These are phyloP conservation scores for Saccharomyces hybrid DNA, from an alignment of 1,139 yeast species.

Conservation along the genomic window DNA sequence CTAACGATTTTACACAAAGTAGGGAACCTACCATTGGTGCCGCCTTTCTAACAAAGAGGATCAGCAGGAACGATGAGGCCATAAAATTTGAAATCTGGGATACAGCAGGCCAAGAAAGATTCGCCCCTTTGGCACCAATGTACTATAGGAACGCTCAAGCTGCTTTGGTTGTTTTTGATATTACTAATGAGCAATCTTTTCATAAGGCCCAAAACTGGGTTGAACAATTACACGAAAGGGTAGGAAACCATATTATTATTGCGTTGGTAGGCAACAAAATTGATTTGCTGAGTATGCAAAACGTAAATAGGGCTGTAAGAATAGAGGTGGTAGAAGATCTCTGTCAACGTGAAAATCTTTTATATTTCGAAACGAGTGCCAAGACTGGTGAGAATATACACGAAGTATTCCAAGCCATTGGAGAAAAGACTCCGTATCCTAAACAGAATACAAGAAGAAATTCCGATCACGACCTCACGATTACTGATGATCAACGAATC, in stretches of 20 bases:
- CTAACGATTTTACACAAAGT: slow-evolving; percentile 93
- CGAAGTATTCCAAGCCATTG: slow-evolving; percentile 86
- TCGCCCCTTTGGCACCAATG: slow-evolving; percentile 96
- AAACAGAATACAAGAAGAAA: slow-evolving; percentile 13
- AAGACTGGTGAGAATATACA: slow-evolving; percentile 87
- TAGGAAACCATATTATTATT: slow-evolving; percentile 80
- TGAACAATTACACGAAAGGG: slow-evolving; percentile 91
- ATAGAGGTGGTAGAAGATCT: slow-evolving; percentile 76
- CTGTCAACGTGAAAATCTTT: slow-evolving; percentile 75
- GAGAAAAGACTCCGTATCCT: slow-evolving; percentile 42
- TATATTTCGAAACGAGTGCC: slow-evolving; percentile 93
- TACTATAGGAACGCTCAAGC: slow-evolving; percentile 97
- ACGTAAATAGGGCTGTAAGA: slow-evolving; percentile 65
- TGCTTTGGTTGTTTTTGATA: slow-evolving; percentile 90
- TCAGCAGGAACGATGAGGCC: slow-evolving; percentile 81
- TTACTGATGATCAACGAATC: slow-evolving; percentile 24
- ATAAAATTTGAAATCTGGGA: slow-evolving; percentile 98
- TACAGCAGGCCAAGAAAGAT: slow-evolving; percentile 97
- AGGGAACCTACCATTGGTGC: slow-evolving; percentile 98
- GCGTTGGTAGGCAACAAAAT: slow-evolving; percentile 91
- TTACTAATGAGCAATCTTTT: slow-evolving; percentile 92
- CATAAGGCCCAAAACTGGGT: slow-evolving; percentile 99
- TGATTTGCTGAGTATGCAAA: slow-evolving; percentile 45
- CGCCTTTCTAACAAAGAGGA: slow-evolving; percentile 90
- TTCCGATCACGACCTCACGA: slow-evolving; percentile 13